Evolutionary conservation across 2,329 filamentous ascomycete genomes (phyloP).

Genomic region (Pseudocercospora vitis): DNA sequence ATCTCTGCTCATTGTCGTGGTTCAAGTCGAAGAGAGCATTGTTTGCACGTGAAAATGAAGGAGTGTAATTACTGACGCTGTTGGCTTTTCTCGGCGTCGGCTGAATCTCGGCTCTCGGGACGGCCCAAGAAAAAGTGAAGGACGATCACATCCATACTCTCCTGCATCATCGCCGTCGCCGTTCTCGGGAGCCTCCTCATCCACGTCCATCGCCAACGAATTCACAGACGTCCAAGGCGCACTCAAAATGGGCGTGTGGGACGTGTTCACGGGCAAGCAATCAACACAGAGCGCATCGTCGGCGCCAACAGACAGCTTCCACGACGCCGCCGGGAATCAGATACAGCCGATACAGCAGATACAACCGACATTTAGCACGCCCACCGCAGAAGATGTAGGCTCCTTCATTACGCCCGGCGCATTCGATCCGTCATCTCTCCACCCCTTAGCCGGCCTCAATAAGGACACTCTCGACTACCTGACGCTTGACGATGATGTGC

Average conservation of each 20-base stretch:
- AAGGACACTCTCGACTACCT: conserved; percentile 93
- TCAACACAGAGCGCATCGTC: conserved; percentile 45
- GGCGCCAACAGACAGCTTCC: conserved; percentile 43
- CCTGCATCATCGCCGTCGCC: conserved; percentile 9
- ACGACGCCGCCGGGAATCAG: conserved; percentile 37
- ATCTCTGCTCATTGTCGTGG: neutral
- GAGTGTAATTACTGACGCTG: neutral
- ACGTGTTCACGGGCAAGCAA: conserved; percentile 62
- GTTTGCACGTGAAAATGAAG: neutral
- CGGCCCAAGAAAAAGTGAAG: neutral
- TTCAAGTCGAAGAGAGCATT: neutral
- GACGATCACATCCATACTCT: neutral
- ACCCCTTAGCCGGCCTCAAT: conserved; percentile 91
- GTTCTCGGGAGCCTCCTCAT: neutral
- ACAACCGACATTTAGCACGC: conserved; percentile 53
- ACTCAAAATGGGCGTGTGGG: conserved; percentile 57
- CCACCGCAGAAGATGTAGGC: conserved; percentile 72
- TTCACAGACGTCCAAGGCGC: neutral
- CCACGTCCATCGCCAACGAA: conserved; percentile 42
- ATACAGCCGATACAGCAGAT: conserved; percentile 31
- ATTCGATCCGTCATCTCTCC: conserved; percentile 82
- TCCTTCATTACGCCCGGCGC: conserved; percentile 80
- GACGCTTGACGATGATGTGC: conserved; percentile 83
- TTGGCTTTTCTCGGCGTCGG: neutral
- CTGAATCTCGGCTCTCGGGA: neutral